Percentiles rank a stretch among this genome's conserved stretches.
phyloP scores from a whole-genome alignment of 768 basidiomycete species.

The Daedaleopsis nitida region DNA sequence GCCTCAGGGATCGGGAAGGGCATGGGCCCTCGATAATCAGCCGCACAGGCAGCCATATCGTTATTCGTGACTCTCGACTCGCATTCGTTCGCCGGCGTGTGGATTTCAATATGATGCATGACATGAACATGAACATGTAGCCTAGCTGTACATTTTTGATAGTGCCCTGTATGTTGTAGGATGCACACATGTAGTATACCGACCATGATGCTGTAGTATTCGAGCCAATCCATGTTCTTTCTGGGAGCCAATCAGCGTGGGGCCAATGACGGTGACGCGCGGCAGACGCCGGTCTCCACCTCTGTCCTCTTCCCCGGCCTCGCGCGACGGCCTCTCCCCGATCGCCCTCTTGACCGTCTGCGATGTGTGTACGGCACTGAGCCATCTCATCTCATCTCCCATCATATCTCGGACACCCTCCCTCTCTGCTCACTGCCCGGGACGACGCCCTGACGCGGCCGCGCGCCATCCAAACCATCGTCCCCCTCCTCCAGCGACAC shows the following conservation, averaged over 20 bases:
- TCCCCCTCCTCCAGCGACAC: slow-evolving; percentile 4
- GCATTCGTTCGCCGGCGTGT: background rate
- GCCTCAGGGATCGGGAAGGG: no score
- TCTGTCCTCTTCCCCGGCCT: background rate
- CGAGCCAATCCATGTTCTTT: background rate
- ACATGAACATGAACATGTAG: slow-evolving; percentile 14
- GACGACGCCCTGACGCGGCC: background rate
- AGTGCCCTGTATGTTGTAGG: background rate
- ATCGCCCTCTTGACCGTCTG: slow-evolving; percentile 1
- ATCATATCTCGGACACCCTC: slow-evolving; percentile 3
- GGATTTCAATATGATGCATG: no score
- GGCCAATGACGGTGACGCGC: slow-evolving; percentile 2
- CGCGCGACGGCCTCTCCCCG: slow-evolving; percentile 2
- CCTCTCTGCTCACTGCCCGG: background rate
- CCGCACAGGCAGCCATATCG: slow-evolving; percentile 1
- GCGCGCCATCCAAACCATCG: slow-evolving; percentile 1
- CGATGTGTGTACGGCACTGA: slow-evolving; percentile 11
- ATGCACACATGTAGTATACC: background rate
- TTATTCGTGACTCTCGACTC: background rate
- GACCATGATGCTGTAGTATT: no score
- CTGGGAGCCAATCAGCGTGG: slow-evolving; percentile 12
- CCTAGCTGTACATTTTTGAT: slow-evolving; percentile 5
- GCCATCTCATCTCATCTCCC: slow-evolving; percentile 1
- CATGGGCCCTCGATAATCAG: no score
- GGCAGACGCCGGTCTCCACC: slow-evolving; percentile 6